phyloP scores from a whole-genome alignment of 305 asterid species.

The Andrographis paniculata region DNA sequence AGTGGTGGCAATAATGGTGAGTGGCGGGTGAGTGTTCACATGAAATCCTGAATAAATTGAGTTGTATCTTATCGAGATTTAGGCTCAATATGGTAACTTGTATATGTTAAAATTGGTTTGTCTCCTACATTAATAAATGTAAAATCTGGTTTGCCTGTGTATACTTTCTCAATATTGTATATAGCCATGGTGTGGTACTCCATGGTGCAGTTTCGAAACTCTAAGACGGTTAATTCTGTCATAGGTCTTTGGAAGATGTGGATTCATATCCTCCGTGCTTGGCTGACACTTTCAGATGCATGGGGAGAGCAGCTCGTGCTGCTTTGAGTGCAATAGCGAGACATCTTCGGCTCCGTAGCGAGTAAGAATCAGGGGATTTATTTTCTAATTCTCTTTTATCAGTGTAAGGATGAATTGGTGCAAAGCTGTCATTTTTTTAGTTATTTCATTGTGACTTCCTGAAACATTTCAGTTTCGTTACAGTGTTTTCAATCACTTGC shows the following conservation, averaged over 20 bases:
- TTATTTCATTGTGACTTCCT: constrained; percentile 17
- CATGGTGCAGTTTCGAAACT: constrained; percentile 7
- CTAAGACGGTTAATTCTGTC: constrained; percentile 10
- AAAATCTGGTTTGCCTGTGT: too few species aligned
- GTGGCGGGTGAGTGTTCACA: too few species aligned
- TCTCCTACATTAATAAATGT: too few species aligned
- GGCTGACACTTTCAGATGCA: constrained; percentile 86
- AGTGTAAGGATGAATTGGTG: constrained; percentile 4
- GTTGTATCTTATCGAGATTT: too few species aligned
- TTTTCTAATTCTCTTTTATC: constrained; percentile 3
- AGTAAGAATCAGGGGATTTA: constrained; percentile 37
- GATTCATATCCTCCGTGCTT: constrained; percentile 96
- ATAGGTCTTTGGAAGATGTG: constrained; percentile 74
- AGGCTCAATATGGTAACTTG: constrained; percentile 12
- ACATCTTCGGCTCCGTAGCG: constrained; percentile 91
- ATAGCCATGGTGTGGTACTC: neutral
- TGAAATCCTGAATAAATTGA: too few species aligned
- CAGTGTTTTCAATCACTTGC: constrained; percentile 85
- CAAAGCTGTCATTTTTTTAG: neutral
- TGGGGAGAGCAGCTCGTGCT: constrained; percentile 94
- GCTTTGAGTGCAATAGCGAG: constrained; percentile 79
- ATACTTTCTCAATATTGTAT: neutral
- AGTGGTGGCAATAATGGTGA: too few species aligned
- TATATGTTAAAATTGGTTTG: neutral
- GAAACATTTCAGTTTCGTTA: constrained; percentile 26